These are phyloP conservation scores for Mycena filopes DNA, from an alignment of 768 basidiomycete genomes.

Conservation along the genomic window DNA sequence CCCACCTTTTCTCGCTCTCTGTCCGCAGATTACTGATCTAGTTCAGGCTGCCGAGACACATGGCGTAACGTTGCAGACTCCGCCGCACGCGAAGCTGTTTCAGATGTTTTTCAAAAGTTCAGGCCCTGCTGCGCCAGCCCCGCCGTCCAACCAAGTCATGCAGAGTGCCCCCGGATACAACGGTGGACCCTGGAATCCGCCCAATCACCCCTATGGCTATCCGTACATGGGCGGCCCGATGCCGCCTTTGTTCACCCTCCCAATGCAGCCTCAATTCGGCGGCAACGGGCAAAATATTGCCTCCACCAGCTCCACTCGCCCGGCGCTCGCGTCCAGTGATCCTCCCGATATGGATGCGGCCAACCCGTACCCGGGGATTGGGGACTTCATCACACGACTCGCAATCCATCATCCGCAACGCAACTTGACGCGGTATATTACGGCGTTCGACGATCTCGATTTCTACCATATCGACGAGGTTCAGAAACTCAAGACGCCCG, in stretches of 20 bases:
- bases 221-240: neutral
- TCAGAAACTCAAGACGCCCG: neutral
- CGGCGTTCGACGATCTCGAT: neutral
- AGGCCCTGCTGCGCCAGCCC: neutral
- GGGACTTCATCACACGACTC: neutral
- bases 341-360: conserved; percentile 9
- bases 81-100: conserved; percentile 15
- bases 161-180: neutral
- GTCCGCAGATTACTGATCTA: neutral
- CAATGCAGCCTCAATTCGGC: no score
- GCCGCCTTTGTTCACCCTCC: no score
- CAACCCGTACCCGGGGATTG: conserved; percentile 13
- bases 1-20: neutral
- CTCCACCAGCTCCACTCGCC: neutral
- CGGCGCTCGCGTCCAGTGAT: conserved; percentile 16
- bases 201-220: neutral
- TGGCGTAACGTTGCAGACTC: conserved; percentile 2
- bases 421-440: neutral
- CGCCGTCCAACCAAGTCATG: neutral
- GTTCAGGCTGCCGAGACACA: conserved; percentile 3
- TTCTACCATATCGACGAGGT: conserved; percentile 25
- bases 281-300: no score
- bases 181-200: neutral
- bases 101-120: conserved; percentile 3
- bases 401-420: neutral